Evolutionary conservation across 2,329 filamentous ascomycete species (phyloP).

Genomic region (Acrodontium crateriforme): DNA sequence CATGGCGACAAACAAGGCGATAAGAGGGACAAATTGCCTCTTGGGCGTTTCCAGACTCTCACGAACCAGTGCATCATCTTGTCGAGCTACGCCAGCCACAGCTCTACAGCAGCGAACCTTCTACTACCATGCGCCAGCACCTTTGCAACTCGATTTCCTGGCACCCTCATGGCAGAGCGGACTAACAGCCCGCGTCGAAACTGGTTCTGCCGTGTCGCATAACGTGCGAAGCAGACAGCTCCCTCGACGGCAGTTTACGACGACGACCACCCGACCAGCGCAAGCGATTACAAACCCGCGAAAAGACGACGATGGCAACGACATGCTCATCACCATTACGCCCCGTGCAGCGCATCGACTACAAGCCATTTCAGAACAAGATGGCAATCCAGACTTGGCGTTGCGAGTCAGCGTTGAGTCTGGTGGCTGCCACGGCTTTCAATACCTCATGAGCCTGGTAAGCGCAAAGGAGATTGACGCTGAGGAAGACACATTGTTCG

Average conservation of each 20-base stretch:
- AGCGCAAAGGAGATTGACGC: slow-evolving; percentile 41
- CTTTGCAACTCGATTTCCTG: slow-evolving; percentile 23
- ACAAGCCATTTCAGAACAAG: slow-evolving; percentile 43
- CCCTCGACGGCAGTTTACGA: slow-evolving; percentile 7
- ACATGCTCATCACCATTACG: slow-evolving; percentile 72
- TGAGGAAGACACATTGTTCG: slow-evolving; percentile 81
- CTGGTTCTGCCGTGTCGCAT: background rate
- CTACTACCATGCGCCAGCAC: no score
- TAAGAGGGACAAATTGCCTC: no score
- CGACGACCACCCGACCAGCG: slow-evolving; percentile 6
- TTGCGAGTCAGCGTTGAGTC: slow-evolving; percentile 87
- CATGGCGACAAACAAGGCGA: no score
- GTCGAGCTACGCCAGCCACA: no score
- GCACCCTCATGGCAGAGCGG: slow-evolving; percentile 18
- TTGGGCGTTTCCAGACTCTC: no score
- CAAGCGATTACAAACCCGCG: slow-evolving; percentile 53
- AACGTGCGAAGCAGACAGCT: background rate
- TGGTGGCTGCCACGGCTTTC: slow-evolving; percentile 94
- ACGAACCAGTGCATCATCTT: no score
- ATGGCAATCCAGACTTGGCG: slow-evolving; percentile 60
- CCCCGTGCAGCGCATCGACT: slow-evolving; percentile 64
- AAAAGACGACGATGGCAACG: slow-evolving; percentile 69
- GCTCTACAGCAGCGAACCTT: no score
- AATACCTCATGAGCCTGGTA: slow-evolving; percentile 85
- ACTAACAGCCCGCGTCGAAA: background rate